These are phyloP conservation scores for Paramecium caudatum DNA, from an alignment of 73 alveolate species.

Conservation along the genomic window DNA sequence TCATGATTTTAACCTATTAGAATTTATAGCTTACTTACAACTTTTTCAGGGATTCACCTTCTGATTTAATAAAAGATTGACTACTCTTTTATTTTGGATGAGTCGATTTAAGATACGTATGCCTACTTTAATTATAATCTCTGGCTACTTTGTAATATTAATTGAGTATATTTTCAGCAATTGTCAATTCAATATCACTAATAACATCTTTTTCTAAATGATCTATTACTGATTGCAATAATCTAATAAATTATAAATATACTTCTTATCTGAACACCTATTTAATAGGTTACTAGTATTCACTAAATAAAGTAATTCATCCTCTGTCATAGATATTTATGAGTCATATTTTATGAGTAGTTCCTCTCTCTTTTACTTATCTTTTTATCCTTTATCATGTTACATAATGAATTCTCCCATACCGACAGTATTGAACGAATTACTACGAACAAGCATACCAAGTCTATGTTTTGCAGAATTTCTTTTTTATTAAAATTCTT, in stretches of 20 bases:
- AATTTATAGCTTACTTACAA: background rate
- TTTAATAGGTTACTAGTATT: slow-evolving; percentile 30
- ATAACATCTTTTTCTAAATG: slow-evolving; percentile 1
- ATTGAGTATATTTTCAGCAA: slow-evolving; percentile 23
- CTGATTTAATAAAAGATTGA: background rate
- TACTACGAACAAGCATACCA: background rate
- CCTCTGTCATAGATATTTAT: background rate
- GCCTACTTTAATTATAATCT: background rate
- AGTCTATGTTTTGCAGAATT: slow-evolving; percentile 8
- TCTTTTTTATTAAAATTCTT: background rate
- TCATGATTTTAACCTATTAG: background rate
- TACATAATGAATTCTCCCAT: slow-evolving; percentile 27
- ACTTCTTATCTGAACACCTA: slow-evolving; percentile 52
- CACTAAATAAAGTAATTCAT: slow-evolving; percentile 19
- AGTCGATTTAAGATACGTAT: background rate
- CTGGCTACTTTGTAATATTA: background rate
- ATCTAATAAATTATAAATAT: background rate
- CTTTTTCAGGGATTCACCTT: background rate
- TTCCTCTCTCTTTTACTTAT: slow-evolving; percentile 42
- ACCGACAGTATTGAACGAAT: slow-evolving; percentile 37
- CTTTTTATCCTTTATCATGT: slow-evolving; percentile 11
- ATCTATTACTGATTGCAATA: background rate
- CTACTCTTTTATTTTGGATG: background rate
- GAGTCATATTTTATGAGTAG: background rate
- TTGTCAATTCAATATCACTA: slow-evolving; percentile 48